phyloP scores from a whole-genome alignment of 2,329 filamentous ascomycete species.

The Microcyclospora tardicrescens region DNA sequence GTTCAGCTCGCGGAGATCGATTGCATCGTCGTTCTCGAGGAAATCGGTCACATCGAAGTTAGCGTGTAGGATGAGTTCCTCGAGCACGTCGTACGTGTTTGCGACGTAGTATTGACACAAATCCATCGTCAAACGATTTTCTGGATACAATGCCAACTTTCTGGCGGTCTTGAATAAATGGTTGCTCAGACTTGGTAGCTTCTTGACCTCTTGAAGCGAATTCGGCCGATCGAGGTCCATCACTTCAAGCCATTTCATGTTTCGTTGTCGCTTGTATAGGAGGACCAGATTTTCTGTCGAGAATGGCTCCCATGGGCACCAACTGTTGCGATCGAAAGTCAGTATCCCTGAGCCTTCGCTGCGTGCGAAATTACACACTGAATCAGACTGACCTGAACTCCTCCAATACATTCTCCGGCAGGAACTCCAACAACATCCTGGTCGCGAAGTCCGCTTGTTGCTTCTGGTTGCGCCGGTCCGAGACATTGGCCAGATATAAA shows the following conservation, averaged over 20 bases:
- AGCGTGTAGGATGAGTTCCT: conserved; percentile 36
- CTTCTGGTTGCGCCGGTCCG: conserved; percentile 31
- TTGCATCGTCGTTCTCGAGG: conserved; percentile 4
- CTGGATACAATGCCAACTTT: conserved; percentile 36
- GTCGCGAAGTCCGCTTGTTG: conserved; percentile 35
- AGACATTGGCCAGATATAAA: conserved; percentile 32
- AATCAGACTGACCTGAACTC: conserved; percentile 28
- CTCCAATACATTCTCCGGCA: conserved; percentile 37
- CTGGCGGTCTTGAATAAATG: conserved; percentile 28
- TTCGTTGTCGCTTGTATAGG: conserved; percentile 36
- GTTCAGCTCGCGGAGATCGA: conserved; percentile 29
- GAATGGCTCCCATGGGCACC: conserved; percentile 38
- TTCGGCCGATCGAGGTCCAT: conserved; percentile 33
- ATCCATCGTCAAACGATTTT: conserved; percentile 31
- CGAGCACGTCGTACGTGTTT: conserved; percentile 27
- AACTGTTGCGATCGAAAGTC: conserved; percentile 18
- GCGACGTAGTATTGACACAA: conserved; percentile 31
- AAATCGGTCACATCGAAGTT: conserved; percentile 30
- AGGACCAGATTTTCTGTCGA: conserved; percentile 35
- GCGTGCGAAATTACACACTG: not conserved
- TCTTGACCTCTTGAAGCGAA: conserved; percentile 27
- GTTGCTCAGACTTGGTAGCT: conserved; percentile 26
- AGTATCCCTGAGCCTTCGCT: conserved; percentile 8
- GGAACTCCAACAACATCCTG: conserved; percentile 36
- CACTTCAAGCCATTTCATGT: conserved; percentile 36